Conservation (phyloP, 129 eudicot species). For the Kitagawia praeruptora region DNA sequence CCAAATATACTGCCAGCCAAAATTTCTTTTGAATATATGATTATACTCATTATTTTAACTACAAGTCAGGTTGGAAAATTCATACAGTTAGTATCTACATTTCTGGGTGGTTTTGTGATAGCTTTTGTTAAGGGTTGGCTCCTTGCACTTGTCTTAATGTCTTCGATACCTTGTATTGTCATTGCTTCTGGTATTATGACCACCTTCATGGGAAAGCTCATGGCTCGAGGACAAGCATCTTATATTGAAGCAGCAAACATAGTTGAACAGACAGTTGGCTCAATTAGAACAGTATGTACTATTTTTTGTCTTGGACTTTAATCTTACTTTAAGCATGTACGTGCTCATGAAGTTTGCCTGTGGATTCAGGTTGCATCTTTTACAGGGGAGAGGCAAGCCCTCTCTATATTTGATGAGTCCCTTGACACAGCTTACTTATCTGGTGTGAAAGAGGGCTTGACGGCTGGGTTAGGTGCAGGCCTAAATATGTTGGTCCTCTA, state of each 20-base stretch:
- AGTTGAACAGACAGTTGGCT: conserved; percentile 24
- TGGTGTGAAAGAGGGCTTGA: conserved; percentile 30
- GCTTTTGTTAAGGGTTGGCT: conserved; percentile 34
- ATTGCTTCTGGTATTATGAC: conserved; percentile 18
- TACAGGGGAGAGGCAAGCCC: conserved; percentile 41
- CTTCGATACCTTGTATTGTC: conserved; percentile 17
- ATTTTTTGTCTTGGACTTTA: background rate
- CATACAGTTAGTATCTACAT: conserved; percentile 25
- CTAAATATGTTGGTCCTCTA: conserved; percentile 14
- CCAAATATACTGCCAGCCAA: background rate
- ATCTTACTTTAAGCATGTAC: background rate
- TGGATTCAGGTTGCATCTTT: conserved; percentile 40
- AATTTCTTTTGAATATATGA: background rate
- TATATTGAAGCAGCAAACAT: conserved; percentile 19
- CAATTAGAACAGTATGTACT: conserved; percentile 31
- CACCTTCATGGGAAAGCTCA: conserved; percentile 3
- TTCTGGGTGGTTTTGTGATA: conserved; percentile 23
- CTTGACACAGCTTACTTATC: conserved; percentile 30
- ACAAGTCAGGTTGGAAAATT: conserved; percentile 21
- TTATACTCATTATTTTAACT: background rate
- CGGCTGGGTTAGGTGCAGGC: conserved; percentile 33
- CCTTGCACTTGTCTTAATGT: conserved; percentile 22
- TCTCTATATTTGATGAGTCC: conserved; percentile 19
- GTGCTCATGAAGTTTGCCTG: background rate
- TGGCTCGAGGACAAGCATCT: conserved; percentile 18